Evolutionary conservation across 331 rosid species (phyloP).

Genomic region (Acacia concinna): DNA sequence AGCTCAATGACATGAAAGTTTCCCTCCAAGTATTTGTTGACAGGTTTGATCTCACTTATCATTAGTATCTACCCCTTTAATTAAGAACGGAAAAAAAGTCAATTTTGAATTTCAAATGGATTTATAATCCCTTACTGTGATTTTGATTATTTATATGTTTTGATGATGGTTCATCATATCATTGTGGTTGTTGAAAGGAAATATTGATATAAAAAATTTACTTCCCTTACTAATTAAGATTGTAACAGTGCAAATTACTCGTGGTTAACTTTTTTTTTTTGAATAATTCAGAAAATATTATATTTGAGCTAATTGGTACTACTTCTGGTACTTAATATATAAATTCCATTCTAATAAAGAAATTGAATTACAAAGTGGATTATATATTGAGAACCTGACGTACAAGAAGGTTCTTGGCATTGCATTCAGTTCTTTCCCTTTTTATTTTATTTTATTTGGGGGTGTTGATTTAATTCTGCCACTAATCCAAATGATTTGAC

Average conservation of each 20-base stretch:
- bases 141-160: background rate
- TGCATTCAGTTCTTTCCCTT: background rate
- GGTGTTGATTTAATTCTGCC: background rate
- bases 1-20: too few species aligned
- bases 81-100: too few species aligned
- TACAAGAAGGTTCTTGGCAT: background rate
- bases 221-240: conserved; percentile 1
- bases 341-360: too few species aligned
- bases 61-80: too few species aligned
- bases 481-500: conserved; percentile 2
- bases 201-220: background rate
- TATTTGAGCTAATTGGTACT: too few species aligned
- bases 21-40: too few species aligned
- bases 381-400: too few species aligned
- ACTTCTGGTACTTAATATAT: background rate
- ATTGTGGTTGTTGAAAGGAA: conserved; percentile 20
- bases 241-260: background rate
- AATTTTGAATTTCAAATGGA: conserved; percentile 8
- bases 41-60: too few species aligned
- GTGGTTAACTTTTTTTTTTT: background rate
- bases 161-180: background rate
- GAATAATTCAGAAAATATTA: background rate
- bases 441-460: background rate
- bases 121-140: background rate
- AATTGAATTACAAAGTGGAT: background rate